Conservation (phyloP, 768 basidiomycete genomes). For the Mycena amicta region DNA sequence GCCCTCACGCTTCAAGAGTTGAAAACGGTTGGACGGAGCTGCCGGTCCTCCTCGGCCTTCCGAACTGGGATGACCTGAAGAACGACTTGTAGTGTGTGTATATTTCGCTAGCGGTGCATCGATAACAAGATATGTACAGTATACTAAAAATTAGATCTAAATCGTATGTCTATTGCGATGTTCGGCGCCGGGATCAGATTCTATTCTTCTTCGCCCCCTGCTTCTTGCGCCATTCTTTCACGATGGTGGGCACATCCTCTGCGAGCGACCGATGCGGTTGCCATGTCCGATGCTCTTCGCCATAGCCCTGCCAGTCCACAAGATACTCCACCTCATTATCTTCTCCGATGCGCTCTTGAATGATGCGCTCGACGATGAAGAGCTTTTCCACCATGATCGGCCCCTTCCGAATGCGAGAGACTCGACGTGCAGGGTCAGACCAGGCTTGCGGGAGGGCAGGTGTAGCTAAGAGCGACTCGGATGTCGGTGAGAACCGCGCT, state of each 20-base stretch:
- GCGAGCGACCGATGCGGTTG: slow-evolving; percentile 49
- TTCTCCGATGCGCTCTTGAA: slow-evolving; percentile 37
- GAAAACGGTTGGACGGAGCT: too few species aligned
- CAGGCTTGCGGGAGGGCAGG: slow-evolving; percentile 57
- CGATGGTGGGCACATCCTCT: slow-evolving; percentile 49
- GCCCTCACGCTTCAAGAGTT: too few species aligned
- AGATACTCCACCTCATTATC: slow-evolving; percentile 43
- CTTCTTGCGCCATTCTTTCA: slow-evolving; percentile 48
- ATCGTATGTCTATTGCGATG: too few species aligned
- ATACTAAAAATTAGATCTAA: too few species aligned
- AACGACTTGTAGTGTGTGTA: too few species aligned
- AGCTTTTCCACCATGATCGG: slow-evolving; percentile 44
- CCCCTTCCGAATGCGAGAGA: slow-evolving; percentile 43
- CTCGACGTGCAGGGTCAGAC: slow-evolving; percentile 46
- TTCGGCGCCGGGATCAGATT: too few species aligned
- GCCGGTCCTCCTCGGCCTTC: too few species aligned
- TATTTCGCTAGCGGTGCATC: too few species aligned
- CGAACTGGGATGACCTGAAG: too few species aligned
- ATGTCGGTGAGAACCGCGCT: slow-evolving; percentile 38
- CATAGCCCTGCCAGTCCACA: slow-evolving; percentile 61
- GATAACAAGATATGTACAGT: too few species aligned
- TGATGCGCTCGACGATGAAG: slow-evolving; percentile 43
- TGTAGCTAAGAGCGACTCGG: slow-evolving; percentile 26
- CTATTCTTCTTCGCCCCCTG: too few species aligned
- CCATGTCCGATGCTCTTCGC: slow-evolving; percentile 53